A percentile compares a stretch with the other conserved stretches of the same genome.
Conservation (phyloP, 2,329 filamentous ascomycete species). For the Cadophora luteo-olivacea region DNA sequence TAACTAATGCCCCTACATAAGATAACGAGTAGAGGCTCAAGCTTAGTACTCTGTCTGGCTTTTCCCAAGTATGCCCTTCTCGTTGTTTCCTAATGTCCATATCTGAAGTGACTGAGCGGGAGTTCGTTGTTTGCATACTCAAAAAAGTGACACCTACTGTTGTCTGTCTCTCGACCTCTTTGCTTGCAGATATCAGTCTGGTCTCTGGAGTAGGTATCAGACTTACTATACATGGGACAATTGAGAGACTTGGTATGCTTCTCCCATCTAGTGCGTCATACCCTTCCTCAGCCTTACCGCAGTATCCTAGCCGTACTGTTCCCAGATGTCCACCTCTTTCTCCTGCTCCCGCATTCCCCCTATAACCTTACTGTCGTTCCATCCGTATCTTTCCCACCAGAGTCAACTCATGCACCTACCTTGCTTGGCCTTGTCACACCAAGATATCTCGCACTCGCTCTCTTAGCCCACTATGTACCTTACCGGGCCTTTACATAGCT, state of each 20-base stretch:
- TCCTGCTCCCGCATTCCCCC: background rate
- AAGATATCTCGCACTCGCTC: conserved; percentile 5
- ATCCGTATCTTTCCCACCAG: background rate
- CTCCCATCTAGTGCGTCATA: background rate
- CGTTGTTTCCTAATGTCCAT: too few relatives aligned
- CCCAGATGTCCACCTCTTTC: background rate
- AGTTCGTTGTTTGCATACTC: too few relatives aligned
- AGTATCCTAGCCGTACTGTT: background rate
- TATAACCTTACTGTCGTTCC: background rate
- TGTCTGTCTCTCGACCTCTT: background rate
- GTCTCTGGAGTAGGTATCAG: background rate
- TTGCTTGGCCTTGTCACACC: background rate
- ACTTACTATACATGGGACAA: background rate
- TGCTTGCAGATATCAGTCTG: background rate
- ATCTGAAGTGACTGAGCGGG: too few relatives aligned
- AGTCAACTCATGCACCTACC: background rate
- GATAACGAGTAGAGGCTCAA: too few relatives aligned
- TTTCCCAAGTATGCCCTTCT: too few relatives aligned
- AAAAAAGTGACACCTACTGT: background rate
- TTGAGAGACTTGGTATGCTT: background rate
- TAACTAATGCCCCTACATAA: too few relatives aligned
- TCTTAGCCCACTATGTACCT: background rate
- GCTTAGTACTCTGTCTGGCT: too few relatives aligned
- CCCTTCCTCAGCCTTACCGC: background rate
- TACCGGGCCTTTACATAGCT: background rate